Evolutionary conservation across 2,329 filamentous ascomycete species (phyloP).

Genomic region (Alternaria angustiovoidea): DNA sequence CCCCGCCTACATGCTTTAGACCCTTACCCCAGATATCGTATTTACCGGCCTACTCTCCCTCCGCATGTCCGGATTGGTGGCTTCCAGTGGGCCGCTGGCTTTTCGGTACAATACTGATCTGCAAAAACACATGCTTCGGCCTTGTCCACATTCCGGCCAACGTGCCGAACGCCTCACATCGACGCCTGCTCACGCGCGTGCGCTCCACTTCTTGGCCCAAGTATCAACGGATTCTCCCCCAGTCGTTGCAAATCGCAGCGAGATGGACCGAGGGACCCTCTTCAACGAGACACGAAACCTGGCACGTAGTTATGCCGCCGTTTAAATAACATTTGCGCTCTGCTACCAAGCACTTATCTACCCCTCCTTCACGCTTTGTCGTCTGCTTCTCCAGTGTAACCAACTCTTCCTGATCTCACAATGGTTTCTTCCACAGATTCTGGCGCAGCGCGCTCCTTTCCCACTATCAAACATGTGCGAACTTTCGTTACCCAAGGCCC

Average conservation of each 20-base stretch:
- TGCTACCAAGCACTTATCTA: constrained; percentile 15
- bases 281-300: constrained; percentile 11
- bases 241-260: constrained; percentile 35
- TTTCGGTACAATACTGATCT: constrained; percentile 10
- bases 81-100: constrained; percentile 5
- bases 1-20: constrained; percentile 31
- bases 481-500: constrained; percentile 76
- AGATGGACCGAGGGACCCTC: constrained; percentile 43
- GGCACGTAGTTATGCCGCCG: constrained; percentile 21
- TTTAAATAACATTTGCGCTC: constrained; percentile 32
- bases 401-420: constrained; percentile 16
- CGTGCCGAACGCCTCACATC: constrained; percentile 16
- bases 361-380: constrained; percentile 29
- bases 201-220: constrained; percentile 30
- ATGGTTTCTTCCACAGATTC: constrained; percentile 40
- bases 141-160: constrained; percentile 2
- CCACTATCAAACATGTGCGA: constrained; percentile 77
- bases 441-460: constrained; percentile 64
- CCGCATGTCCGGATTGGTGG: constrained; percentile 28
- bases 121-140: constrained; percentile 10
- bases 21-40: constrained; percentile 25
- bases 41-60: constrained; percentile 11
- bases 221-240: constrained; percentile 21
- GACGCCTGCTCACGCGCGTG: constrained; percentile 16
- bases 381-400: constrained; percentile 5